Evolutionary conservation across 2,329 filamentous ascomycete genomes (phyloP), one percentile per base, ranked within the genome.

Genomic region (Graphilbum ipis-grandicollis): DNA sequence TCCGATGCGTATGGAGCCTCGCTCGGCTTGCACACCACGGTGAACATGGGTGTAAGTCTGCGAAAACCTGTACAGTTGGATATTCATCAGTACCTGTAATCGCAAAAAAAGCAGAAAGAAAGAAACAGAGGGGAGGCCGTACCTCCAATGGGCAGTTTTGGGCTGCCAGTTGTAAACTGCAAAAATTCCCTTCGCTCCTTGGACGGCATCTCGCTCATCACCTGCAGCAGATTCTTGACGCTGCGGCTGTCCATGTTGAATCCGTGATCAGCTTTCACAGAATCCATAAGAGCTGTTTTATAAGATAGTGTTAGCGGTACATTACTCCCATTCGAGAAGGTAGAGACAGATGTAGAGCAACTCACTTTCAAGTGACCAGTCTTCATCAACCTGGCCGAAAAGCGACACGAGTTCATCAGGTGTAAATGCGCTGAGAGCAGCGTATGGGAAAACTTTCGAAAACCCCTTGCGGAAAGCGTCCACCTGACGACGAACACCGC

Each of bases 181-280:
- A 98, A 63, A 59, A 98, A 98, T 50, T 94, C 85, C 31, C 90
- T 79, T 41, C 86, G 80, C 52, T 92, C 73, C 32, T 74, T 57
- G 2, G 68, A 58, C 8, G 69, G 70, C 37, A 94, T 68, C 52
- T 92, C 80, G 53, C 85, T 94, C 90, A 98, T 96, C 9, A 79
- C 79, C 50, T 94, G 85, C 15, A 98, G 66, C 45, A 98, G 56
- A 49, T 98, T 96, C 49, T 79, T 84, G 34, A 98, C 85, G 50
- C 81, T 94, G 60, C 79, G 82, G 65, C 88, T 96, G 53, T 98
- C 90, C 72, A 98, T 90, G 49, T 96, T 98, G 63, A 83, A 98
- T 9, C 90, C 90, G 53, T 98, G 90, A 49, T 98, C 90, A 21
- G 90, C 90, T 61, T 98, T 98, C 62, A 98, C 88, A 1, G 88